phyloP scores from a whole-genome alignment of 2,329 filamentous ascomycete genomes.

The Arthrobotrys iridis region DNA sequence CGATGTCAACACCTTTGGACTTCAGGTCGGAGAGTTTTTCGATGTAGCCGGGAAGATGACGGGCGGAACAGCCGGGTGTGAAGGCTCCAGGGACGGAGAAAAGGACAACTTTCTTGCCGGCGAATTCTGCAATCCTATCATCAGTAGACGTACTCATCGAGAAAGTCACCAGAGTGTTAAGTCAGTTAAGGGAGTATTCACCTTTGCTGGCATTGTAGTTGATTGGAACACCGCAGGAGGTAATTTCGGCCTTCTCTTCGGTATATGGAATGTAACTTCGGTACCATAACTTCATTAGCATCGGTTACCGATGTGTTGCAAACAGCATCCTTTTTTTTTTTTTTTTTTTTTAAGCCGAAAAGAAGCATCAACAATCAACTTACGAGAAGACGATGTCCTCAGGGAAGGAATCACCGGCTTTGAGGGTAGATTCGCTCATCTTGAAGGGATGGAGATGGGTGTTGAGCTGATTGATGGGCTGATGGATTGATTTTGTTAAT shows the following conservation, averaged over 20 bases:
- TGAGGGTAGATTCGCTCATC: constrained; percentile 64
- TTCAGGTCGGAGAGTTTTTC: constrained; percentile 75
- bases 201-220: constrained; percentile 79
- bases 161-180: no score
- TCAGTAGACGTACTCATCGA: not conserved
- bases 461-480: no score
- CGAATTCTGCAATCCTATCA: constrained; percentile 65
- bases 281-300: constrained; percentile 7
- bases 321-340: no score
- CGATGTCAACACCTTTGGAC: constrained; percentile 81
- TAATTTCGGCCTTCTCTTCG: constrained; percentile 74
- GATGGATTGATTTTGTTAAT: not conserved
- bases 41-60: constrained; percentile 83
- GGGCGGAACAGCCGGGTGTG: constrained; percentile 84
- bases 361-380: no score
- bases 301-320: constrained; percentile 8
- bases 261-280: constrained; percentile 79
- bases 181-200: constrained; percentile 61
- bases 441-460: not conserved
- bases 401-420: constrained; percentile 85
- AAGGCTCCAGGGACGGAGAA: constrained; percentile 79
- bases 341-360: not conserved
- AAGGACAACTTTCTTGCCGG: constrained; percentile 76
- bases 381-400: constrained; percentile 79
- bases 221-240: constrained; percentile 79